Evolutionary conservation across 257 asterid genomes (phyloP).

Genomic region (Anisodus tanguticus): DNA sequence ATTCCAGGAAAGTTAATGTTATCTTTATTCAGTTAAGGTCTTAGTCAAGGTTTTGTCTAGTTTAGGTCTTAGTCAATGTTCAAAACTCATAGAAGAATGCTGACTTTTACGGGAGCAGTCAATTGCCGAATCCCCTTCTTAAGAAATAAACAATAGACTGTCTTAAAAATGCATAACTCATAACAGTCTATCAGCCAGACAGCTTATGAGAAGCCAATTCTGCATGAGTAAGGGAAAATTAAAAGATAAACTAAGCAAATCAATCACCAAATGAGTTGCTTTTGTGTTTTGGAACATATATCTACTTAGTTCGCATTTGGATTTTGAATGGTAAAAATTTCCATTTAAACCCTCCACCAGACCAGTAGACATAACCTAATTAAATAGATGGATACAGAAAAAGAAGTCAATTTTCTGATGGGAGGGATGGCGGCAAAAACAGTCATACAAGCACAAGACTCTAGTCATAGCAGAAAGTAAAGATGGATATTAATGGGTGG

Average conservation of each 20-base stretch:
- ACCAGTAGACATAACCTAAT: conserved; percentile 17
- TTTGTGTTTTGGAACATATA: background rate
- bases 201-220: conserved; percentile 12
- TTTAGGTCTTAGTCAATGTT: background rate
- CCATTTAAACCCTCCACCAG: background rate
- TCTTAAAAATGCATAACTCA: background rate
- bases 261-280: conserved; percentile 15
- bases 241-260: background rate
- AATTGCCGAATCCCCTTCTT: background rate
- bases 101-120: background rate
- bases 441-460: background rate
- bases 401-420: background rate
- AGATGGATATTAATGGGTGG: background rate
- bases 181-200: conserved; percentile 11
- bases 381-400: background rate
- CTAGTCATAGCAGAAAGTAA: conserved; percentile 6
- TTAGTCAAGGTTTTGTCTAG: background rate
- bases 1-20: background rate
- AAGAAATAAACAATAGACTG: background rate
- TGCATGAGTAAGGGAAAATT: background rate
- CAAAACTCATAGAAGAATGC: conserved; percentile 13
- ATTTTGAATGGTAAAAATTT: conserved; percentile 20
- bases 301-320: conserved; percentile 3
- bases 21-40: background rate
- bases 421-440: background rate